phyloP scores from a whole-genome alignment of 768 basidiomycete species.

The Boletales sp. region DNA sequence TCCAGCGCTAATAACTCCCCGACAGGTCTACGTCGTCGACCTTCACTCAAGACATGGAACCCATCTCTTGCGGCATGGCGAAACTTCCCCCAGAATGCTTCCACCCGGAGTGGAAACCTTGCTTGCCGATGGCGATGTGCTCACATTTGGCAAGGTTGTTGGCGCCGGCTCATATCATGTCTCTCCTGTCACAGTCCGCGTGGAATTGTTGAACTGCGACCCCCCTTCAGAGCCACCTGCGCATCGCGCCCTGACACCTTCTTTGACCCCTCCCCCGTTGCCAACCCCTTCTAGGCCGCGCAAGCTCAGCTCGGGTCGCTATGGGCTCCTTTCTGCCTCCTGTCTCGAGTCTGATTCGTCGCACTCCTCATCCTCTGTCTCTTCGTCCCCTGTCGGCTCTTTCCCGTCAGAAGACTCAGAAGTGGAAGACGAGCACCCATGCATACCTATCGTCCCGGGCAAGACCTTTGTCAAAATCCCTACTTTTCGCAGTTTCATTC shows the following conservation, averaged over 20 bases:
- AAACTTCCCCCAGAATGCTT: slow-evolving; percentile 45
- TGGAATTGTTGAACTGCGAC: slow-evolving; percentile 44
- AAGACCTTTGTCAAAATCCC: slow-evolving; percentile 28
- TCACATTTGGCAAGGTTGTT: slow-evolving; percentile 79
- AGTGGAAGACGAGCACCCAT: slow-evolving; percentile 44
- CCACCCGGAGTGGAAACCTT: slow-evolving; percentile 52
- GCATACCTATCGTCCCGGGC: slow-evolving; percentile 12
- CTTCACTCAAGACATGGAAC: slow-evolving; percentile 76
- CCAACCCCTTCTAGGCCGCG: slow-evolving; percentile 24
- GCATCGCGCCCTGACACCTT: neutral
- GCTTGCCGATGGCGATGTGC: slow-evolving; percentile 62
- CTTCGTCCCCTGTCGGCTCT: slow-evolving; percentile 33
- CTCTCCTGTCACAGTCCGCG: slow-evolving; percentile 56
- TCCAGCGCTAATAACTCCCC: slow-evolving; percentile 11
- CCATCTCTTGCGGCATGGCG: slow-evolving; percentile 53
- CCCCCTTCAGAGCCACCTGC: slow-evolving; percentile 18
- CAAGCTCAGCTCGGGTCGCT: slow-evolving; percentile 53
- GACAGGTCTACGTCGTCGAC: slow-evolving; percentile 68
- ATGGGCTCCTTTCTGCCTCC: slow-evolving; percentile 47
- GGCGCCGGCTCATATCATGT: slow-evolving; percentile 60
- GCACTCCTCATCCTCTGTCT: slow-evolving; percentile 38
- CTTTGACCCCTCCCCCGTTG: slow-evolving; percentile 26
- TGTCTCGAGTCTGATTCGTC: slow-evolving; percentile 25
- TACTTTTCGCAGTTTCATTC: slow-evolving; percentile 29
- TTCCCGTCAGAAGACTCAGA: slow-evolving; percentile 46